Conservation (phyloP, 2,329 filamentous ascomycete genomes). For the Mycosphaerella sp. region DNA sequence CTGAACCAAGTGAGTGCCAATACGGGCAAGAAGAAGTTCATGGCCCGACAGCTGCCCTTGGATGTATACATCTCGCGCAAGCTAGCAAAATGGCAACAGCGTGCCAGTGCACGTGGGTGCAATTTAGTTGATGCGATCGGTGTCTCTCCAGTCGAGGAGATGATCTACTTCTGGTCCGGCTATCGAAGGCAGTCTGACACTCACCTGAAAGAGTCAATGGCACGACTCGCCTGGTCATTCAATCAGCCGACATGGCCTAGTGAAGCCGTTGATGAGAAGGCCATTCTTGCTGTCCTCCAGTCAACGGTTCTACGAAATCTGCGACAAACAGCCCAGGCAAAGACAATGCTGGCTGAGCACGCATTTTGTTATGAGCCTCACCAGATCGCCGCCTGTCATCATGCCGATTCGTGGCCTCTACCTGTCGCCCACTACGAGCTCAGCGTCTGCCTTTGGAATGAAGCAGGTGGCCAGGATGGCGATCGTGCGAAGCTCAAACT, state of each 20-base stretch:
- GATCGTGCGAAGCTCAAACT: conserved; percentile 49
- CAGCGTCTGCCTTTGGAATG: conserved; percentile 72
- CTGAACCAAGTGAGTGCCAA: conserved; percentile 65
- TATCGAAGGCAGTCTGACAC: conserved; percentile 67
- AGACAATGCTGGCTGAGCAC: conserved; percentile 53
- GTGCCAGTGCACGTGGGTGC: conserved; percentile 60
- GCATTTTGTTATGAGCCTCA: conserved; percentile 55
- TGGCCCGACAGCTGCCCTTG: conserved; percentile 83
- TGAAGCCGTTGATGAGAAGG: conserved; percentile 55
- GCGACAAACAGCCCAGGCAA: conserved; percentile 55
- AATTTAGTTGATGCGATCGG: conserved; percentile 75
- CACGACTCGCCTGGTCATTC: conserved; percentile 59
- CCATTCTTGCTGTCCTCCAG: conserved; percentile 60
- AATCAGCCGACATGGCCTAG: conserved; percentile 47
- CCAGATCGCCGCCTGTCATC: conserved; percentile 44
- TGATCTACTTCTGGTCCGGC: conserved; percentile 92
- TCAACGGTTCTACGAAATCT: conserved; percentile 61
- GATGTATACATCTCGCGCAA: conserved; percentile 81
- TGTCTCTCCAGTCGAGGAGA: conserved; percentile 75
- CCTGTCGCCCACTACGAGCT: conserved; percentile 82
- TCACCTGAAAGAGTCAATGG: conserved; percentile 59
- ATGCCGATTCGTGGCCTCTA: conserved; percentile 63
- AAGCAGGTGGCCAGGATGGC: conserved; percentile 42
- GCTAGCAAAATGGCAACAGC: conserved; percentile 78
- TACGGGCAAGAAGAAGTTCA: conserved; percentile 80